phyloP scores from a whole-genome alignment of 108 stramenopile genomes.

The Skeletonema tropicum region DNA sequence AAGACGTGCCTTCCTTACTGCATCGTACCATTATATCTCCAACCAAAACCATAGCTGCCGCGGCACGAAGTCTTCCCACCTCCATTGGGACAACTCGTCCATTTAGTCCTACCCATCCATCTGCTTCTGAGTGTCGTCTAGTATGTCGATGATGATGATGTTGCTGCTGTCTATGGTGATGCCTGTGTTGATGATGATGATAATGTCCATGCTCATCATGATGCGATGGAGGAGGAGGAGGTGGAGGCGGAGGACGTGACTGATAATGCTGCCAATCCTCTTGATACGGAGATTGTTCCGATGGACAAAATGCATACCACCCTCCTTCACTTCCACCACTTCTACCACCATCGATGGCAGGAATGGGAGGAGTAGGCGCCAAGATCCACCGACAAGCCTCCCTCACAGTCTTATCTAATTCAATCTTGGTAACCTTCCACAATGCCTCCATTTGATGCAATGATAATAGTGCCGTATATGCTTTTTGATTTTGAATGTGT shows the following conservation, averaged over 20 bases:
- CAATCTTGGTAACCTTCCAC: conserved; percentile 86
- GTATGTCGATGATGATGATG: neutral
- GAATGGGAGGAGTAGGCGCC: conserved; percentile 4
- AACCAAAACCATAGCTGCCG: conserved; percentile 67
- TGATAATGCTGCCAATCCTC: conserved; percentile 21
- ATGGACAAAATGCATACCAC: conserved; percentile 69
- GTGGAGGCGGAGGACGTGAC: neutral
- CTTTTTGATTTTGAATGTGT: conserved; percentile 50
- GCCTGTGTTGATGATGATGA: neutral
- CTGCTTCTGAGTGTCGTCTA: neutral
- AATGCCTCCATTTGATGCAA: conserved; percentile 78
- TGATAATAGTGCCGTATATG: conserved; percentile 59
- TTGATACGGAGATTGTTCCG: conserved; percentile 39
- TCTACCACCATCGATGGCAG: neutral
- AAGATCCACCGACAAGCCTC: conserved; percentile 73
- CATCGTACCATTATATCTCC: conserved; percentile 81
- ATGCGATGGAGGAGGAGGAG: conserved; percentile 4
- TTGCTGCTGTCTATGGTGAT: neutral
- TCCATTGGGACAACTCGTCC: conserved; percentile 57
- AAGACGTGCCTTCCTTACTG: conserved; percentile 73
- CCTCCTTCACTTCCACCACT: neutral
- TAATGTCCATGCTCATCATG: neutral
- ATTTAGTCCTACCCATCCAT: conserved; percentile 56
- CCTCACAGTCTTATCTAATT: conserved; percentile 66
- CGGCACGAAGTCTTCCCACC: conserved; percentile 64